A percentile compares a stretch with the other conserved stretches of the same genome.
phyloP scores from a whole-genome alignment of 148 eudicot species.

The Selenicereus undatus region DNA sequence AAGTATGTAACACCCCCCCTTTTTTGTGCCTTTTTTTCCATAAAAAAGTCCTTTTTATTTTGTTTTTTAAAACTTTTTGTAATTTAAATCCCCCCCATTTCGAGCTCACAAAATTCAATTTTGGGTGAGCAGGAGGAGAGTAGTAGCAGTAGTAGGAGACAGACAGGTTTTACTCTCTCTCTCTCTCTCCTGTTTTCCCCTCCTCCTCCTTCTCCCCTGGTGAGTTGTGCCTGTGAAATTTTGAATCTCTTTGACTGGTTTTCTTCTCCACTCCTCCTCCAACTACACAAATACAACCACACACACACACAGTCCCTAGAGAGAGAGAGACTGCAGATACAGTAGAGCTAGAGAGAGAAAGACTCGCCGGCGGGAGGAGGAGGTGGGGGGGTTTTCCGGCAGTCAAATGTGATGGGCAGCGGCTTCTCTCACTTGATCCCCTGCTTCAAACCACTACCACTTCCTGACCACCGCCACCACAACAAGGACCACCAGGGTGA shows the following conservation, averaged over 20 bases:
- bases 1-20: too few relatives aligned
- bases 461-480: neutral
- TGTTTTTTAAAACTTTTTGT: too few relatives aligned
- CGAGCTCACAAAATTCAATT: constrained; percentile 10
- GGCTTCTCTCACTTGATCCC: constrained; percentile 15
- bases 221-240: neutral
- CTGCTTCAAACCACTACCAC: constrained; percentile 13
- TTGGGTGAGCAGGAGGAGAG: neutral
- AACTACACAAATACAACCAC: neutral
- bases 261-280: neutral
- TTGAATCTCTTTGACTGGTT: constrained; percentile 19
- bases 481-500: neutral
- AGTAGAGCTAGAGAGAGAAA: constrained; percentile 3
- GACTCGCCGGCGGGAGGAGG: neutral
- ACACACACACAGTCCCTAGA: neutral
- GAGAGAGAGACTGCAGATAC: neutral
- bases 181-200: neutral
- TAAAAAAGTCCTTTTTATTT: too few relatives aligned
- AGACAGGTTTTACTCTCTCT: neutral
- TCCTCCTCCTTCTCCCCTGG: neutral
- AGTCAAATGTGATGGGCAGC: constrained; percentile 24
- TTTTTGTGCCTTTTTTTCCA: too few relatives aligned
- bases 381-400: neutral
- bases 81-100: constrained; percentile 10
- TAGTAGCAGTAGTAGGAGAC: neutral